A percentile compares a stretch with the other conserved stretches of the same genome.
Conservation (phyloP, 1,284 basidiomycete species). For the Baeospora myosura region DNA sequence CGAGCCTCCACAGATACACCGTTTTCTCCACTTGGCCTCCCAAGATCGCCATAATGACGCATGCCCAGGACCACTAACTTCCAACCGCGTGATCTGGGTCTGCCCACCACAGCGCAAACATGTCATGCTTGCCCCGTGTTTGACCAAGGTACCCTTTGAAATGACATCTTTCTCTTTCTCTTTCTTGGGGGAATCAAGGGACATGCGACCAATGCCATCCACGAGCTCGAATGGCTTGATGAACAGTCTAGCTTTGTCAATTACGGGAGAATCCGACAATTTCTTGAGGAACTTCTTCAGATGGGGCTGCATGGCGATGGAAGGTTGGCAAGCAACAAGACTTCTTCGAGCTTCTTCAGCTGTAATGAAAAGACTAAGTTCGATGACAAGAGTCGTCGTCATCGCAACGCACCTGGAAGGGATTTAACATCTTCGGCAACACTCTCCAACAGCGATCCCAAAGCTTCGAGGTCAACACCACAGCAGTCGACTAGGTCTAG, state of each 20-base stretch:
- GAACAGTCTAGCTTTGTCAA: slow-evolving; percentile 61
- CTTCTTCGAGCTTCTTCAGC: slow-evolving; percentile 42
- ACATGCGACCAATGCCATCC: slow-evolving; percentile 42
- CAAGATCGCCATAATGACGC: slow-evolving; percentile 49
- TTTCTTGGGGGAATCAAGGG: slow-evolving; percentile 28
- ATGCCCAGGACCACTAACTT: slow-evolving; percentile 22
- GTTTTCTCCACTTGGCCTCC: slow-evolving; percentile 50
- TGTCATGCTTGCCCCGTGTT: slow-evolving; percentile 26
- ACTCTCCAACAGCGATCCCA: slow-evolving; percentile 40
- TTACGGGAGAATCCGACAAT: slow-evolving; percentile 37
- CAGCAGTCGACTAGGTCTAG: slow-evolving; percentile 56
- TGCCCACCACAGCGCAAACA: slow-evolving; percentile 60
- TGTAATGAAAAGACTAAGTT: slow-evolving; percentile 19
- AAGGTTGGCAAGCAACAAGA: slow-evolving; percentile 50
- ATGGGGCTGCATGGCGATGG: slow-evolving; percentile 31
- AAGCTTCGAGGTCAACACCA: slow-evolving; percentile 47
- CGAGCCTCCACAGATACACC: slow-evolving; percentile 64
- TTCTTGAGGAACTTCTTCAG: slow-evolving; percentile 38
- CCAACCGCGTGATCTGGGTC: slow-evolving; percentile 34
- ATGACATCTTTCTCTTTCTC: slow-evolving; percentile 51
- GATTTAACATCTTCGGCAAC: slow-evolving; percentile 24
- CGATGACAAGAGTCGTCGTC: background rate
- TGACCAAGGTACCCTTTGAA: slow-evolving; percentile 45
- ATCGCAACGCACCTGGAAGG: slow-evolving; percentile 23
- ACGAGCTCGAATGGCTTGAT: slow-evolving; percentile 62